Evolutionary conservation across 192 early-diverging fungal genomes (phyloP).

Genomic region (Coemansia sp.): DNA sequence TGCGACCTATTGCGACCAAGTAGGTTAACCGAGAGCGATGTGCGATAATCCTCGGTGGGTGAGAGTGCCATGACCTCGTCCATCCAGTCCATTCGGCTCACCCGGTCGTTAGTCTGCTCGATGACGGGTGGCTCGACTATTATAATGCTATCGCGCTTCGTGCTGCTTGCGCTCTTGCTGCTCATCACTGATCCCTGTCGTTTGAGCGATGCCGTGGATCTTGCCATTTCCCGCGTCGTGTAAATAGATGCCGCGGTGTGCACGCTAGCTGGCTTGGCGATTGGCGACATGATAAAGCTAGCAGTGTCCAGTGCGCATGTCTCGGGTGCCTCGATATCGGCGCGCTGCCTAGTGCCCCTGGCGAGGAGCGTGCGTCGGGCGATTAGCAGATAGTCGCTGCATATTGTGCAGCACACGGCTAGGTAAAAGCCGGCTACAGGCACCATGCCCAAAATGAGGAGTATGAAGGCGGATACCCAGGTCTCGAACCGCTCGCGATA

Average conservation of each 20-base stretch:
- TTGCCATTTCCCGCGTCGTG: background rate
- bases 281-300: constrained; percentile 1
- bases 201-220: background rate
- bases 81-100: constrained; percentile 45
- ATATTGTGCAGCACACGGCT: constrained; percentile 33
- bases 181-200: constrained; percentile 1
- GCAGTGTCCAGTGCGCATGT: background rate
- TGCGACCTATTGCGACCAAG: background rate
- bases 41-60: constrained; percentile 31
- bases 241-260: background rate
- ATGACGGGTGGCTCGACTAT: background rate
- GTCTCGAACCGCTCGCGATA: constrained; percentile 26
- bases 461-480: constrained; percentile 23
- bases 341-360: background rate
- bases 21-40: constrained; percentile 23
- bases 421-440: constrained; percentile 30
- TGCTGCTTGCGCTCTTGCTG: background rate
- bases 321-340: background rate
- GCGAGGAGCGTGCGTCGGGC: constrained; percentile 2
- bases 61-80: constrained; percentile 48
- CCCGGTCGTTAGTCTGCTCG: constrained; percentile 10
- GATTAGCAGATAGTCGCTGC: constrained; percentile 33
- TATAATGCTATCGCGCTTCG: background rate
- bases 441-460: constrained; percentile 44
- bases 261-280: constrained; percentile 6